phyloP scores from a whole-genome alignment of 2,329 filamentous ascomycete species.

The Ophiostoma quercus region DNA sequence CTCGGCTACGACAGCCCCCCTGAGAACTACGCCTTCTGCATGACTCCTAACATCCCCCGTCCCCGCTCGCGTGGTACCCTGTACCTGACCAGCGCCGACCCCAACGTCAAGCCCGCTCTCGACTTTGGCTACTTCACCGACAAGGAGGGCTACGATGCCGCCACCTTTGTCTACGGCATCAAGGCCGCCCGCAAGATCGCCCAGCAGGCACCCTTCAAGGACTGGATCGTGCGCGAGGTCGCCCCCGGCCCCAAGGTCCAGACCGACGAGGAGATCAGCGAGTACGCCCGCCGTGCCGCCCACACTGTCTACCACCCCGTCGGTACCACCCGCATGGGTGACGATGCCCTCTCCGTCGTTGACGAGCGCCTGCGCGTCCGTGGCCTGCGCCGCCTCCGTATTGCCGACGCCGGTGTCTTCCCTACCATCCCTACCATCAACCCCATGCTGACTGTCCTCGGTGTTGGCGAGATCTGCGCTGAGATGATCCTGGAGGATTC shows the following conservation, averaged over 20 bases:
- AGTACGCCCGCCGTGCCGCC: conserved; percentile 27
- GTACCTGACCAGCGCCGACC: conserved; percentile 28
- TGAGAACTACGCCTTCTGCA: conserved; percentile 75
- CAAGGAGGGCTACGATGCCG: conserved; percentile 45
- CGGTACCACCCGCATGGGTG: conserved; percentile 29
- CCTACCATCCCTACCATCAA: conserved; percentile 28
- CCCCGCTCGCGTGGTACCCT: conserved; percentile 63
- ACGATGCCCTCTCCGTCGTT: conserved; percentile 27
- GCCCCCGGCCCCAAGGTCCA: conserved; percentile 66
- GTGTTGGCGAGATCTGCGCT: conserved; percentile 75
- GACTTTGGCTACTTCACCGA: conserved; percentile 30
- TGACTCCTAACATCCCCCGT: conserved; percentile 86
- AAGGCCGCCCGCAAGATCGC: conserved; percentile 26
- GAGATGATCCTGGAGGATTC: conserved; percentile 75
- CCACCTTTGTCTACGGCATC: conserved; percentile 27
- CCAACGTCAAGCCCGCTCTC: conserved; percentile 29
- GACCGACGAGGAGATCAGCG: conserved; percentile 37
- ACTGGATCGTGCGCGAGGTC: conserved; percentile 27
- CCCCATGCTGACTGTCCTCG: conserved; percentile 72
- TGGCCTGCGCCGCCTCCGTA: conserved; percentile 36
- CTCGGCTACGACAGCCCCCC: conserved; percentile 60
- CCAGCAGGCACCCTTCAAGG: conserved; percentile 26
- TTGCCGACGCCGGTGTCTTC: conserved; percentile 29
- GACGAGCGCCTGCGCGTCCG: conserved; percentile 28
- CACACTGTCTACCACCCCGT: conserved; percentile 29